Percentiles rank a stretch among this genome's conserved stretches.
These are phyloP conservation scores for Amaranthus palmeri DNA, from an alignment of 148 eudicot species.

Conservation along the genomic window DNA sequence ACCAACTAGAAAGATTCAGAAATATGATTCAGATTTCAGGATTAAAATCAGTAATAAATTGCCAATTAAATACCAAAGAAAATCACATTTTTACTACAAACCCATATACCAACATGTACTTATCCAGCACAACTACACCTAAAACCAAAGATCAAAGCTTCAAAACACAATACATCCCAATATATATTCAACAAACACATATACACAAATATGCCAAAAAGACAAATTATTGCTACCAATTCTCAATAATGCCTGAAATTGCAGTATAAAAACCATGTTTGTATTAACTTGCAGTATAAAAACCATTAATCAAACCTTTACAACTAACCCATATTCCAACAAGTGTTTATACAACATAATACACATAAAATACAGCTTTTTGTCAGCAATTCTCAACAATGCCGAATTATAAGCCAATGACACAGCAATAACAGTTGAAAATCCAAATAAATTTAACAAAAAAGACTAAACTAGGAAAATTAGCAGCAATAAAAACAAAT, in stretches of 20 bases:
- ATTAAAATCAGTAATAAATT: neutral
- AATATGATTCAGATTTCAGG: neutral
- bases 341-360: neutral
- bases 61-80: neutral
- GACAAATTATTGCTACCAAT: neutral
- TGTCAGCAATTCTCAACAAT: too few species aligned
- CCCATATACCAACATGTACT: neutral
- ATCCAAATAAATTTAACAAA: neutral
- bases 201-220: conserved; percentile 5
- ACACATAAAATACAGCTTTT: neutral
- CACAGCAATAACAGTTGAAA: too few species aligned
- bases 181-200: neutral
- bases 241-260: neutral
- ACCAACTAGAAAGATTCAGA: neutral
- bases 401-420: too few species aligned
- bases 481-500: neutral
- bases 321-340: too few species aligned
- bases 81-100: neutral
- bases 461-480: neutral
- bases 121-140: too few species aligned
- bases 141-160: conserved; percentile 9
- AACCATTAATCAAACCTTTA: too few species aligned
- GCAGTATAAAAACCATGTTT: neutral
- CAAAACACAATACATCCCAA: neutral
- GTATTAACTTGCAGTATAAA: too few species aligned